Percentiles rank a stretch among this genome's conserved stretches.
These are phyloP conservation scores for Hamigera avellanea DNA, from an alignment of 495 filamentous ascomycete genomes.

Conservation along the genomic window DNA sequence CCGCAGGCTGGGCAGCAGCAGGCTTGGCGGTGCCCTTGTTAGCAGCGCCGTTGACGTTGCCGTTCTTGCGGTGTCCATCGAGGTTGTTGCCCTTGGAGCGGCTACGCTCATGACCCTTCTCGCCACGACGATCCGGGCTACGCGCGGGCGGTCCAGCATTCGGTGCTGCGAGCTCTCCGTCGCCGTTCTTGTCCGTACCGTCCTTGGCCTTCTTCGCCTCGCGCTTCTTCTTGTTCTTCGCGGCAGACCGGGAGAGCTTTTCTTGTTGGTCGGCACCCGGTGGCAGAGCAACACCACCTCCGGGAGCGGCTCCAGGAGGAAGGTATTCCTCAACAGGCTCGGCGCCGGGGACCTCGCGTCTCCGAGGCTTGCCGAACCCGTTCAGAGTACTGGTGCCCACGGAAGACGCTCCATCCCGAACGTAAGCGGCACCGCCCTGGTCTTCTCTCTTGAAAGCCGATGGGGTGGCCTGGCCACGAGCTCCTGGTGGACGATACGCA, in stretches of 20 bases:
- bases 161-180: slow-evolving; percentile 14
- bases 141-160: slow-evolving; percentile 20
- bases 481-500: slow-evolving; percentile 93
- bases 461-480: slow-evolving; percentile 76
- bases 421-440: slow-evolving; percentile 83
- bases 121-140: slow-evolving; percentile 55
- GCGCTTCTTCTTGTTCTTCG: slow-evolving; percentile 99
- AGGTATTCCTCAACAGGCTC: slow-evolving; percentile 48
- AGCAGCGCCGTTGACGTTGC: slow-evolving; percentile 24
- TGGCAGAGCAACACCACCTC: slow-evolving; percentile 53
- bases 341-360: slow-evolving; percentile 71
- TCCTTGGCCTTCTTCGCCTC: slow-evolving; percentile 92
- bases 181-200: slow-evolving; percentile 41
- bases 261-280: slow-evolving; percentile 49
- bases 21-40: slow-evolving; percentile 9
- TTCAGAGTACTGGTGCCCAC: slow-evolving; percentile 44
- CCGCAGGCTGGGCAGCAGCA: slow-evolving; percentile 6
- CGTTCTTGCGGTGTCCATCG: slow-evolving; percentile 15
- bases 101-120: slow-evolving; percentile 40
- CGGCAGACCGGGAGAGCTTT: slow-evolving; percentile 69
- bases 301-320: slow-evolving; percentile 57
- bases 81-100: slow-evolving; percentile 41
- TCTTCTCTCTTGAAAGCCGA: slow-evolving; percentile 96
- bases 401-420: slow-evolving; percentile 63
- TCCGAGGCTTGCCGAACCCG: slow-evolving; percentile 64